Conservation (phyloP, 768 basidiomycete species). For the Vishniacozyma victoriae region DNA sequence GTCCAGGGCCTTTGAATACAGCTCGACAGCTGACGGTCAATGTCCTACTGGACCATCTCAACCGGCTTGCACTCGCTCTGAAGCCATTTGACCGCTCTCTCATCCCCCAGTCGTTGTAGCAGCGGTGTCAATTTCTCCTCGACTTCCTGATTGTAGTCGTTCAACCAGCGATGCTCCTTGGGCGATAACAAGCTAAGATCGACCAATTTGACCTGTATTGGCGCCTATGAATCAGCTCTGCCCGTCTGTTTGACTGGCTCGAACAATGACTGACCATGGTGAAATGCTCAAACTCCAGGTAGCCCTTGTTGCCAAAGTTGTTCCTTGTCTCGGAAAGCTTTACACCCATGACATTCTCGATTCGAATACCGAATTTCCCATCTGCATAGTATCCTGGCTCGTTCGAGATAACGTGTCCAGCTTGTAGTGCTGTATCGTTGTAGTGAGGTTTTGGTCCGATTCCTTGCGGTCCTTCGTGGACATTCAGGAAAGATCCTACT, state of each 20-base stretch:
- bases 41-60: too few relatives aligned
- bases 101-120: constrained; percentile 56
- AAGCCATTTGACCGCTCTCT: constrained; percentile 47
- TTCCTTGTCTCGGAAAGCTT: constrained; percentile 63
- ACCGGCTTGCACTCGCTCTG: constrained; percentile 38
- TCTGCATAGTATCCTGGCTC: constrained; percentile 92
- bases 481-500: constrained; percentile 88
- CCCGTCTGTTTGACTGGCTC: background rate
- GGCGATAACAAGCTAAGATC: constrained; percentile 58
- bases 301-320: constrained; percentile 77
- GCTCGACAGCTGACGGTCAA: too few relatives aligned
- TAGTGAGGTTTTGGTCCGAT: constrained; percentile 54
- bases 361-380: constrained; percentile 83
- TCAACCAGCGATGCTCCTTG: constrained; percentile 74
- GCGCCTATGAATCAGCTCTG: constrained; percentile 52
- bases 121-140: constrained; percentile 67
- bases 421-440: constrained; percentile 66
- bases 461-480: constrained; percentile 76
- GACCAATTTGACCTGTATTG: constrained; percentile 79
- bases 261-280: constrained; percentile 62
- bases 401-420: constrained; percentile 87
- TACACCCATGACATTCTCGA: constrained; percentile 83
- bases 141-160: constrained; percentile 73
- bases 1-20: too few relatives aligned
- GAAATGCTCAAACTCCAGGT: constrained; percentile 74